Base-by-base conservation (phyloP, 2,329 filamentous ascomycete species). In the Apiospora malaysiana region DNA sequence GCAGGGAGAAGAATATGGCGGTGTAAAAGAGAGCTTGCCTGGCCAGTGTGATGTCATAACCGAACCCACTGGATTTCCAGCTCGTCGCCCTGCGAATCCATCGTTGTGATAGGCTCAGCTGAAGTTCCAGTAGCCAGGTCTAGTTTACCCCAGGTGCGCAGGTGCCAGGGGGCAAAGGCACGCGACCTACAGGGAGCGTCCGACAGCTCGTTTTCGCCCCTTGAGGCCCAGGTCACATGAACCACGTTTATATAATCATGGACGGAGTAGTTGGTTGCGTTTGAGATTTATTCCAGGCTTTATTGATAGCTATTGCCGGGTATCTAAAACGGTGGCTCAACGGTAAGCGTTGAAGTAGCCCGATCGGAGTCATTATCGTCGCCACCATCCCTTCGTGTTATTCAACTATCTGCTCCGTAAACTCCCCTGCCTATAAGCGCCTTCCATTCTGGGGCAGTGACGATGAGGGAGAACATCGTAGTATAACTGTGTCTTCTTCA, bases 331-430 rank as follows among this genome's bases (percentile, higher is more conserved):
- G 56, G 56, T 9, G 56, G 40, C 56, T 59, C 18, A 40, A 63
- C 32, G n/a, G 27, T 40, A 40, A 63, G 56, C 32, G 32, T 63
- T 40, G 56, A 63, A 21, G 56, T n/a, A 63, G 14, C 56, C 56
- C 56, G 56, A 63, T 23, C n/a, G 18, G 56, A 63, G 56, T n/a
- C 56, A 63, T 63, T 10, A 63, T 63, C 56, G 37, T 63, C n/a
- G 56, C 56, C 56, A 40, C 56, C 56, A 32, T 63, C 56, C 56
- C 40, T 40, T 63, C 56, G 40, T 63, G 56, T 63, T 10, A 23
- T n/a, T 63, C 56, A 14, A 63, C 56, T 63, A 32, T 32, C 32
- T 32, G 32, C 32, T 32, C 32, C 32, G 56, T 40, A 45, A 45
- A 45, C 56, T 40, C 56, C 18, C 32, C 56, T 32, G 18, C 56